Evolutionary conservation across 345 rosid genomes (phyloP).

Genomic region (Geranium rotundifolium): DNA sequence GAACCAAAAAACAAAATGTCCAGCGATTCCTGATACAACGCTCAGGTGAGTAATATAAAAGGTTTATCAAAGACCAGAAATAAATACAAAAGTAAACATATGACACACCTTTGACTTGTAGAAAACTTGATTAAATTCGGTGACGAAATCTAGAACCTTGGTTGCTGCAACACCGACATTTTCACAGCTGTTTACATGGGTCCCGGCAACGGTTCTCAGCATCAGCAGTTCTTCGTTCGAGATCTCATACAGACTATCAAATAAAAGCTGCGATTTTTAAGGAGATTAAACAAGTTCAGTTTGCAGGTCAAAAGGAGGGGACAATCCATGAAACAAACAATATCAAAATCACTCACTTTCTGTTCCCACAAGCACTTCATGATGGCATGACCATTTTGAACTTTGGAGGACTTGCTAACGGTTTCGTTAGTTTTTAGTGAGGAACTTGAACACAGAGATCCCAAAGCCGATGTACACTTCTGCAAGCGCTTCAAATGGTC

Average conservation of each 20-base stretch:
- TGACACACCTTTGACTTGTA: conserved; percentile 51
- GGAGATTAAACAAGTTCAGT: neutral
- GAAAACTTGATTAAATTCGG: conserved; percentile 41
- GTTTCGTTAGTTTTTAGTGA: neutral
- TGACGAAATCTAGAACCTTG: conserved; percentile 36
- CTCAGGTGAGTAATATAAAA: conserved; percentile 16
- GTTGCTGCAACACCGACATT: conserved; percentile 35
- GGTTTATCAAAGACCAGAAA: neutral
- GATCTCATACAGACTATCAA: conserved; percentile 45
- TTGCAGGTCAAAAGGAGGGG: neutral
- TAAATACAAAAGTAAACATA: neutral
- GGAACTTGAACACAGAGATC: conserved; percentile 26
- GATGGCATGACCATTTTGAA: conserved; percentile 38
- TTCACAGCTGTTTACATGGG: conserved; percentile 50
- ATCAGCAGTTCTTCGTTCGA: conserved; percentile 51
- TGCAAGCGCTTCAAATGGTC: conserved; percentile 36
- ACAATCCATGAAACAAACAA: neutral
- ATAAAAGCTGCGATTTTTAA: conserved; percentile 46
- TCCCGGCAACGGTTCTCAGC: conserved; percentile 43
- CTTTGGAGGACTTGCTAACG: conserved; percentile 21
- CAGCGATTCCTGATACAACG: conserved; percentile 48
- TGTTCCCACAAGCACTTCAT: conserved; percentile 65
- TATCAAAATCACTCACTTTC: conserved; percentile 34
- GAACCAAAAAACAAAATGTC: conserved; percentile 46
- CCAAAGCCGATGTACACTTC: conserved; percentile 29